Evolutionary conservation across 495 filamentous ascomycete species (phyloP), one percentile per base, ranked within the genome.

Genomic region (Xylaria telfairii): DNA sequence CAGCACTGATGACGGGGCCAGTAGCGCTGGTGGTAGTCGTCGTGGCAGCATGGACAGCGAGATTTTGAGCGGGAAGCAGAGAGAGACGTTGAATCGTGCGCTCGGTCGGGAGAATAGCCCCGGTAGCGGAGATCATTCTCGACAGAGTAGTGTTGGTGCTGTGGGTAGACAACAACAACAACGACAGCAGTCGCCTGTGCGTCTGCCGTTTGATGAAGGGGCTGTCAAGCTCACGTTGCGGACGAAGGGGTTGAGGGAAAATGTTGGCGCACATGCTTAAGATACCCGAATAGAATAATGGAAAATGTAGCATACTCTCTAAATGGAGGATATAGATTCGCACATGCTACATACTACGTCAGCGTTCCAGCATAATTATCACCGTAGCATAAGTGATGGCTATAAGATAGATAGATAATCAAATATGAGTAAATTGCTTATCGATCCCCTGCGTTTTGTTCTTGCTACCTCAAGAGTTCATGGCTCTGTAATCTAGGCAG

Each of bases 21-120:
- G 79, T n/a, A 85, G 81, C 63, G 65, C 76, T 32, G 80, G 75
- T 3, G 79, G 78, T 0, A 87, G 85, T 65, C 73, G 86, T 15
- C 81, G 85, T 32, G 85, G 84, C 2, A 86, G 84, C 70, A 72
- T 75, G n/a, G 84, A 86, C 69, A 87, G 84, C 57, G 82, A 81
- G 32, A 72, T 74, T 5, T 47, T 72, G 4, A 74, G 73, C 17
- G 72, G 68, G 5, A 78, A 73, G 49, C 76, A 79, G 59, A 74
- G 81, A 34, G 84, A 85, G 26, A 78, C 81, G 65, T 71, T 83
- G 24, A 74, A 81, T 73, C 80, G 75, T 30, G 80, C 79, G 15
- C 70, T 77, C 3, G 70, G 65, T 13, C 15, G 56, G 34, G 72
- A 67, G 8, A 63, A 75, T 47, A 74, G 65, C 4, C 72, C 69